A percentile compares a stretch with the other conserved stretches of the same genome.
These are phyloP conservation scores for Telfairia occidentalis DNA, from an alignment of 331 rosid species.

Conservation along the genomic window DNA sequence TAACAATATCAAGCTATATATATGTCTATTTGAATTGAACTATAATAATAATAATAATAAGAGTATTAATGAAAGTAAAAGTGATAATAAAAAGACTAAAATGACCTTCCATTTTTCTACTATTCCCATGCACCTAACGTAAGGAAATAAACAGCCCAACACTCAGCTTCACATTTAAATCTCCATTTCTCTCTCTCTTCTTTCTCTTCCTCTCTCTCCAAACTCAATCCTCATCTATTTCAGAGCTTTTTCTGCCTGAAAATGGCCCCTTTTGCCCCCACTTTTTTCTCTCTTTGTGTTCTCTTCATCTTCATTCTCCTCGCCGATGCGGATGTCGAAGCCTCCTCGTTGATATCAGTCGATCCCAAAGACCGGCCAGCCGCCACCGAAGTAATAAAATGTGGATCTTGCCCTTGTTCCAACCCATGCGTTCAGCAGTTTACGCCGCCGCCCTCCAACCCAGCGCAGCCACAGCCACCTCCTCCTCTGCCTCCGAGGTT, in stretches of 20 bases:
- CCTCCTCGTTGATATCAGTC: neutral
- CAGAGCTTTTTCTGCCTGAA: constrained; percentile 1
- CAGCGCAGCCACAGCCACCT: constrained; percentile 22
- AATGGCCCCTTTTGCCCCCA: neutral
- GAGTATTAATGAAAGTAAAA: too few relatives aligned
- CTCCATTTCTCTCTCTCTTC: too few relatives aligned
- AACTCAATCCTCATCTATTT: neutral
- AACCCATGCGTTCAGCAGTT: constrained; percentile 19
- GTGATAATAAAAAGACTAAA: too few relatives aligned
- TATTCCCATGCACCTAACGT: too few relatives aligned
- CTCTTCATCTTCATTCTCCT: neutral
- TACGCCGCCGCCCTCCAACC: too few relatives aligned
- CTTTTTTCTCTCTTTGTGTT: neutral
- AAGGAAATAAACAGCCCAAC: too few relatives aligned
- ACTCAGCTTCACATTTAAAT: too few relatives aligned
- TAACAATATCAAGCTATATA: too few relatives aligned
- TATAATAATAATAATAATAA: too few relatives aligned
- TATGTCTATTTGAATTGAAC: too few relatives aligned
- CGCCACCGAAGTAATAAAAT: constrained; percentile 15
- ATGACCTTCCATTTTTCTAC: too few relatives aligned
- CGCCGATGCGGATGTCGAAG: neutral
- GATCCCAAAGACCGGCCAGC: neutral
- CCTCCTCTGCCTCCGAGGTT: constrained; percentile 54
- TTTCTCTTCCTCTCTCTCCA: too few relatives aligned
- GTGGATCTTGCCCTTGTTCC: constrained; percentile 31